Percentiles rank a stretch among this genome's conserved stretches.
These are phyloP conservation scores for Peronospora belbahrii DNA, from an alignment of 352 stramenopile genomes.

Conservation along the genomic window DNA sequence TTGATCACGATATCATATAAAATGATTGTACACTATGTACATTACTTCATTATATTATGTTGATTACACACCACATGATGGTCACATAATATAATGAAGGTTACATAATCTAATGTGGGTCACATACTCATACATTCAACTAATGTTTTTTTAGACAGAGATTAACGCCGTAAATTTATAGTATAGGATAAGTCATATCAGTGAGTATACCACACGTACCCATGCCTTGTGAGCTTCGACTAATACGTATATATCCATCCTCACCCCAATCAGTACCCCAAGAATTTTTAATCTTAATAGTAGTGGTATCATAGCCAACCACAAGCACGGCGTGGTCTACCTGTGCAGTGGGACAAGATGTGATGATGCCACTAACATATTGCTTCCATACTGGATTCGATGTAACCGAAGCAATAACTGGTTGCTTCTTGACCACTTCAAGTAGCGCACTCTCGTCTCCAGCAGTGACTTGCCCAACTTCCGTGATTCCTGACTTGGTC, in stretches of 20 bases:
- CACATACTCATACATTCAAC: no score
- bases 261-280: conserved; percentile 95
- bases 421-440: conserved; percentile 86
- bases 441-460: conserved; percentile 69
- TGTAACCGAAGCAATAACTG: conserved; percentile 91
- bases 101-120: no score
- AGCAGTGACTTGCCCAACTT: conserved; percentile 53
- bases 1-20: no score
- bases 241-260: conserved; percentile 89
- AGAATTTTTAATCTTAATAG: conserved; percentile 96
- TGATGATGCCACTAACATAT: conserved; percentile 91
- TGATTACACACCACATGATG: no score
- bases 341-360: conserved; percentile 50
- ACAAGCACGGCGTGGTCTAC: conserved; percentile 96
- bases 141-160: no score
- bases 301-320: conserved; percentile 89
- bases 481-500: conserved; percentile 26
- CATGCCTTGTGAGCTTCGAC: conserved; percentile 54
- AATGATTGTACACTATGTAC: no score
- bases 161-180: conserved; percentile 14
- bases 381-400: conserved; percentile 94
- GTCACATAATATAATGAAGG: no score
- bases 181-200: conserved; percentile 44
- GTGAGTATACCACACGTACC: conserved; percentile 47
- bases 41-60: no score